Conservation (phyloP, 2,329 filamentous ascomycete species). For the Hypoxylon sp. region DNA sequence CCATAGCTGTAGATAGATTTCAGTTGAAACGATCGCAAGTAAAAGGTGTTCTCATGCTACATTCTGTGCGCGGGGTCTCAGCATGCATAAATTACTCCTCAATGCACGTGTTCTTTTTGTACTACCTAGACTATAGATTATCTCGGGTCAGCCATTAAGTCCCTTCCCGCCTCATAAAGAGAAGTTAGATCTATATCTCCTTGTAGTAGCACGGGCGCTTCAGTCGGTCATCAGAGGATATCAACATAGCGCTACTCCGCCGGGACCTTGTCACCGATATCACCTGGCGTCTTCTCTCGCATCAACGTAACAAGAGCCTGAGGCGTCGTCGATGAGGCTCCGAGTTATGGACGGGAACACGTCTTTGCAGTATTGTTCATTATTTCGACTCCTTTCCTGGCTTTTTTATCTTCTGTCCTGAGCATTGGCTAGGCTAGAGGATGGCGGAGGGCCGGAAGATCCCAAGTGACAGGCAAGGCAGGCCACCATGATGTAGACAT, state of each 20-base stretch:
- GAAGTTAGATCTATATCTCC: not conserved
- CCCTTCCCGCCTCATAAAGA: not conserved
- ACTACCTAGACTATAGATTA: not conserved
- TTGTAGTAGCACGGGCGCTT: not conserved
- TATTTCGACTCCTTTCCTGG: not conserved
- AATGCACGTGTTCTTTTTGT: not conserved
- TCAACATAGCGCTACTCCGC: not conserved
- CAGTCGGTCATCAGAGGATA: not conserved
- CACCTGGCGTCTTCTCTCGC: no score
- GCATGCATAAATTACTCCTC: no score
- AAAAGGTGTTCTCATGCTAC: no score
- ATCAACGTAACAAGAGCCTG: not conserved
- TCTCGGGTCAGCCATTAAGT: not conserved
- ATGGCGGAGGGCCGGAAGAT: not conserved
- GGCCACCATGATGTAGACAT: not conserved
- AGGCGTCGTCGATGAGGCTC: not conserved
- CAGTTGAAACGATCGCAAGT: not conserved
- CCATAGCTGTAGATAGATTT: not conserved
- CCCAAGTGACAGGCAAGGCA: not conserved
- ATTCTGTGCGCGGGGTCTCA: no score
- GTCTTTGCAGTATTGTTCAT: no score
- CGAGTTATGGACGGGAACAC: not conserved
- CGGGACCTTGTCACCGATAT: not conserved
- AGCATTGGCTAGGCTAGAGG: not conserved
- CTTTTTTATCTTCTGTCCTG: not conserved